Evolutionary conservation across 176 grass and related monocot species (phyloP).

Genomic region (Neostapfia colusana): DNA sequence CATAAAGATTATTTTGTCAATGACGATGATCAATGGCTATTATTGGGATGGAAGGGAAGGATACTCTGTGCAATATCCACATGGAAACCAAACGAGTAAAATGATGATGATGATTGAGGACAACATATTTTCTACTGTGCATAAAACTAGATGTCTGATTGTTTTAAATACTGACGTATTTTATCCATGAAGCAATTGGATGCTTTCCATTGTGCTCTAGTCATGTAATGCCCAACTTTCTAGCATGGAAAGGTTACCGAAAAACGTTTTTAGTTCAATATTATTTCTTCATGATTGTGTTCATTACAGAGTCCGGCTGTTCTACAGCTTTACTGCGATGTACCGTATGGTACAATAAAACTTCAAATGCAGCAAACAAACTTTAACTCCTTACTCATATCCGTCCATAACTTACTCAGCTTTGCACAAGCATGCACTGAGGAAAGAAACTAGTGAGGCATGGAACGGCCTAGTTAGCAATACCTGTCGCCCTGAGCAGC

Average conservation of each 20-base stretch:
- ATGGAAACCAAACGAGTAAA: constrained; percentile 25
- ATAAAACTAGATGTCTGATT: constrained; percentile 3
- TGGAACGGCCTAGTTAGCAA: not conserved
- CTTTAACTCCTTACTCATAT: not conserved
- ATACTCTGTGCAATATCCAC: constrained; percentile 34
- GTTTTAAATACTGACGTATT: not conserved
- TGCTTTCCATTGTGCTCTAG: not conserved
- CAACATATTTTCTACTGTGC: not conserved
- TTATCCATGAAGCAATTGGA: not conserved
- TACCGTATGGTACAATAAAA: not conserved
- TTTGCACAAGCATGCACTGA: not conserved
- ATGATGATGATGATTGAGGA: not conserved
- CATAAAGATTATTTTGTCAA: constrained; percentile 32
- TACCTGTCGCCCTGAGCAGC: not conserved
- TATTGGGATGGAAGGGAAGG: constrained; percentile 45
- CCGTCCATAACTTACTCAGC: not conserved
- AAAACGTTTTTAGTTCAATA: not conserved
- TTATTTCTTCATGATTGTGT: not conserved
- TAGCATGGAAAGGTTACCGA: not conserved
- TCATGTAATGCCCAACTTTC: not conserved
- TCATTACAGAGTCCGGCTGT: not conserved
- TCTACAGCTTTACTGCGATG: not conserved
- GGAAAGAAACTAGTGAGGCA: not conserved
- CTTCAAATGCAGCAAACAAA: not conserved
- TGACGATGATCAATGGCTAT: constrained; percentile 41